These are phyloP conservation scores for Nakataea oryzae DNA, from an alignment of 2,329 filamentous ascomycete genomes.

Conservation along the genomic window DNA sequence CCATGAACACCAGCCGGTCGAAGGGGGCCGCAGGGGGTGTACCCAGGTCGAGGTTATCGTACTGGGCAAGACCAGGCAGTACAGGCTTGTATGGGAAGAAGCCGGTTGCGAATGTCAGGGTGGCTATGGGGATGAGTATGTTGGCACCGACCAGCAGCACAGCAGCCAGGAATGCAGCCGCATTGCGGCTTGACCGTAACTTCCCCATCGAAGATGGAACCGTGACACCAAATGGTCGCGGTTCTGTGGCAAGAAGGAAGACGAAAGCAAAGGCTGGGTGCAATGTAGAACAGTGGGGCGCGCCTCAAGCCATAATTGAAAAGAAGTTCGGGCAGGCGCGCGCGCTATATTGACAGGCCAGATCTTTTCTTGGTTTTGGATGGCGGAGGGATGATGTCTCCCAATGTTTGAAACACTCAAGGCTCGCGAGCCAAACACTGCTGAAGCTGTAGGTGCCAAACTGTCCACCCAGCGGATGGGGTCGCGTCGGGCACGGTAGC, in stretches of 20 bases:
- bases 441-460: not conserved
- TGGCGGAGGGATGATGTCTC: not conserved
- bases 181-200: not conserved
- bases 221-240: not conserved
- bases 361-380: not conserved
- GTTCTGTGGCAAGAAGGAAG: not conserved
- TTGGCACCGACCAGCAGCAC: slow-evolving; percentile 57
- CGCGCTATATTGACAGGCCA: not conserved
- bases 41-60: slow-evolving; percentile 42
- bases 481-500: not conserved
- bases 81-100: slow-evolving; percentile 99
- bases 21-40: slow-evolving; percentile 59
- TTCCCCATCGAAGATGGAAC: not conserved
- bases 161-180: slow-evolving; percentile 13
- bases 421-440: not conserved
- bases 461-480: not conserved
- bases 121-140: slow-evolving; percentile 63
- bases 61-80: slow-evolving; percentile 70
- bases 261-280: not conserved
- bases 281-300: too few species aligned
- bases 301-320: not conserved
- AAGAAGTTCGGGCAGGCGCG: not conserved
- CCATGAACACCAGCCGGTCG: slow-evolving; percentile 91
- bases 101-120: slow-evolving; percentile 70
- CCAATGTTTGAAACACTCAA: too few species aligned